Conservation (phyloP, 495 filamentous ascomycete species). For the Letharia columbiana region DNA sequence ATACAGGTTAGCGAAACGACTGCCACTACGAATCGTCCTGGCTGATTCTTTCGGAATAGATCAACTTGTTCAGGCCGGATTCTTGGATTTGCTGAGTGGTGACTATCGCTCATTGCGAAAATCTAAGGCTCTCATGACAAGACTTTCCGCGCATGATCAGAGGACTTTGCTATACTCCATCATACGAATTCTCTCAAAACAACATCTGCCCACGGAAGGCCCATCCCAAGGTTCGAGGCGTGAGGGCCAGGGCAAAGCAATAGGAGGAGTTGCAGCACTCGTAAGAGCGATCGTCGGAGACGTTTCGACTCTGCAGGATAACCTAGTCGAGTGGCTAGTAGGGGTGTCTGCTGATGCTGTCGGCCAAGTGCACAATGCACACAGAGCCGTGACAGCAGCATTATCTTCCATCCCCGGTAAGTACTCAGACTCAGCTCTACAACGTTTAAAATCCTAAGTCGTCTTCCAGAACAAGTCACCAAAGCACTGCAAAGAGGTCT, state of each 20-base stretch:
- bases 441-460: neutral
- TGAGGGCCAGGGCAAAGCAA: conserved; percentile 8
- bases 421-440: neutral
- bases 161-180: conserved; percentile 47
- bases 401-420: conserved; percentile 47
- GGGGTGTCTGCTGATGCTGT: conserved; percentile 55
- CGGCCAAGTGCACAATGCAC: conserved; percentile 51
- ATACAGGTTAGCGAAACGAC: conserved; percentile 49
- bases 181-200: conserved; percentile 51
- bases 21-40: neutral
- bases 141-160: conserved; percentile 49
- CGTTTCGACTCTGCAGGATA: conserved; percentile 34
- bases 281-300: conserved; percentile 33
- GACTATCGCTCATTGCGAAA: conserved; percentile 26
- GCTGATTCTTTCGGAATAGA: conserved; percentile 35
- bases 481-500: conserved; percentile 59
- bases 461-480: conserved; percentile 27
- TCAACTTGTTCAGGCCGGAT: conserved; percentile 43
- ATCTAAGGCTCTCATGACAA: conserved; percentile 39
- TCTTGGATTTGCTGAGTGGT: conserved; percentile 38
- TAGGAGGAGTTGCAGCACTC: conserved; percentile 38
- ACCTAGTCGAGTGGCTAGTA: conserved; percentile 62
- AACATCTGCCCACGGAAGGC: conserved; percentile 33
- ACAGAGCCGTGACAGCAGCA: conserved; percentile 57
- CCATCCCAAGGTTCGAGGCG: neutral